Base-by-base conservation (phyloP, 1,284 basidiomycete species). In the Chondrostereum purpureum region DNA sequence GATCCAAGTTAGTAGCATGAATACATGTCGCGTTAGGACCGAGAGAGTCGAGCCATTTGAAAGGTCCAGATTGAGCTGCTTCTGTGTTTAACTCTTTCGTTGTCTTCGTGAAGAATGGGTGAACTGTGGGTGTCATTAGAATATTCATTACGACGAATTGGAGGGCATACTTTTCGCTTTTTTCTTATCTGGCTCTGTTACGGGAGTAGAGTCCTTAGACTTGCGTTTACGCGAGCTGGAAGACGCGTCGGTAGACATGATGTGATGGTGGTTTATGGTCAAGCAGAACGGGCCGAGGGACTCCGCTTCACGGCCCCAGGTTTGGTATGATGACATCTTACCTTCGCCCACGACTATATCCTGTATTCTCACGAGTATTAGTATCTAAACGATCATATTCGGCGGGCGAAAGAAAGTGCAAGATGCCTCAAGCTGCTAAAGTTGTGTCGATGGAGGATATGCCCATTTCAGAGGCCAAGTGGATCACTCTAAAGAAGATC, bases 401-500 rank as follows among this genome's bases (percentile, higher is more conserved):
- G 36, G 10, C 12, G 10, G 8, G 36, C 45, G 19, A n/a, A 39
- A n/a, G 44, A 11, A 37, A n/a, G n/a, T n/a, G n/a, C n/a, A n/a
- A n/a, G n/a, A 53, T 50, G 49, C 39, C 52, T 13, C 43, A 48
- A 10, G 60, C 56, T 13, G 74, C 77, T 21, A 73, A 58, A 49
- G 57, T 79, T 4, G 53, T 72, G 23, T 72, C 72, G 2, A 61
- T 58, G 0, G 60, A 64, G 18, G 76, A 79, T 39, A 65, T 88
- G 51, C 65, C 76, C 4, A 61, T 70, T 13, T 62, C 69, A 3
- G 77, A 83, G 40, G 81, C 85, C 49, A 87, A 75, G 81, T 90
- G 86, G 81, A 72, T 90, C 39, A 75, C 75, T 3, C 65, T 90
- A 55, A 83, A 83, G 61, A 81, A 79, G 62, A 78, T 92, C 51